A percentile compares a stretch with the other conserved stretches of the same genome.
phyloP scores from a whole-genome alignment of 2,329 filamentous ascomycete species.

The Xylaria hypoxylon region DNA sequence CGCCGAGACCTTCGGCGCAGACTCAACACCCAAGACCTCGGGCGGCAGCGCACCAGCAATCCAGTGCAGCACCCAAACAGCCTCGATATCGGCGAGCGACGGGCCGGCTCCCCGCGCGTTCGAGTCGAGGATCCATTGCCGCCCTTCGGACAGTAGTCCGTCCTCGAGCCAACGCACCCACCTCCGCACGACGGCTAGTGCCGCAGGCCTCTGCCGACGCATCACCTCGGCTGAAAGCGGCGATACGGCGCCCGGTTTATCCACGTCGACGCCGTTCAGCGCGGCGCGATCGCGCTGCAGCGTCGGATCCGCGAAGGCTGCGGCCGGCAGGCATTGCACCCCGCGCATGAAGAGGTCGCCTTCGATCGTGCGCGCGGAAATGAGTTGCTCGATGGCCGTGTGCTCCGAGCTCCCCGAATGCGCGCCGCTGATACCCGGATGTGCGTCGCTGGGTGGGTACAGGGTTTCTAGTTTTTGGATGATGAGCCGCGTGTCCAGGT shows the following conservation, averaged over 20 bases:
- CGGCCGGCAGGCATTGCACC: conserved; percentile 66
- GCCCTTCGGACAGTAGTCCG: conserved; percentile 72
- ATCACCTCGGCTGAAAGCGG: conserved; percentile 47
- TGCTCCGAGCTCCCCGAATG: conserved; percentile 48
- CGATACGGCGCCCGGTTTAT: conserved; percentile 27
- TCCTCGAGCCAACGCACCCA: conserved; percentile 70
- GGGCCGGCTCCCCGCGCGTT: conserved; percentile 54
- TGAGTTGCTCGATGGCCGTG: conserved; percentile 63
- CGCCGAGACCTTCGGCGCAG: conserved; percentile 70
- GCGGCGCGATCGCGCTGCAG: conserved; percentile 69
- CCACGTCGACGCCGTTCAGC: conserved; percentile 49
- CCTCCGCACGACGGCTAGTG: conserved; percentile 64
- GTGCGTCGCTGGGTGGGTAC: conserved; percentile 58
- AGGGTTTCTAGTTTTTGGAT: conserved; percentile 70
- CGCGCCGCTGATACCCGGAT: conserved; percentile 47
- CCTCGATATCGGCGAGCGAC: conserved; percentile 75
- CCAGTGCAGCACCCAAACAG: conserved; percentile 77
- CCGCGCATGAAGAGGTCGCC: conserved; percentile 66
- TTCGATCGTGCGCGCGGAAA: conserved; percentile 68
- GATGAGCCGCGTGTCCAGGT: conserved; percentile 77
- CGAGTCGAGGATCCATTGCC: conserved; percentile 66
- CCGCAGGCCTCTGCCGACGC: conserved; percentile 60
- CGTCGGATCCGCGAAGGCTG: conserved; percentile 65
- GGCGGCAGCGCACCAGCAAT: conserved; percentile 65
- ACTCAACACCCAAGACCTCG: conserved; percentile 61